Conservation (phyloP, 768 basidiomycete genomes). For the Boletus fagicola region DNA sequence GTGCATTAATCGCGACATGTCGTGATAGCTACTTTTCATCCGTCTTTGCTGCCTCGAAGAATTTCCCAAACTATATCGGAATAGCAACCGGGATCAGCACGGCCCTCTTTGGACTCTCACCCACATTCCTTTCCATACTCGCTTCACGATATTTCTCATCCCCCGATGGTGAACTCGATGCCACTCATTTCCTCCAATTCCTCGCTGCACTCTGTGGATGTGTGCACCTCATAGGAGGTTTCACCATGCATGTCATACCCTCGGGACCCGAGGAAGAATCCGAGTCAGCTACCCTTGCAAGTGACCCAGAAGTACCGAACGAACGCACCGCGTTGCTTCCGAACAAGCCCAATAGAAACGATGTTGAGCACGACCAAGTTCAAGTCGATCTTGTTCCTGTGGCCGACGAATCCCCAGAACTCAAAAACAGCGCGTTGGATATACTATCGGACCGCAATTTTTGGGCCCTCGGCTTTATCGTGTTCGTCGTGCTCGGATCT, state of each 20-base stretch:
- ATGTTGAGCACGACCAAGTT: slow-evolving; percentile 11
- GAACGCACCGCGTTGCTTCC: slow-evolving; percentile 34
- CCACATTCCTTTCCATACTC: slow-evolving; percentile 64
- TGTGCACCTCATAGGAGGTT: slow-evolving; percentile 54
- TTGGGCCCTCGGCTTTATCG: slow-evolving; percentile 58
- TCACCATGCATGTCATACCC: slow-evolving; percentile 37
- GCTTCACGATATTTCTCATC: slow-evolving; percentile 62
- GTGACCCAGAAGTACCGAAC: slow-evolving; percentile 22
- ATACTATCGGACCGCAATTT: slow-evolving; percentile 58
- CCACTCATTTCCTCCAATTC: slow-evolving; percentile 52
- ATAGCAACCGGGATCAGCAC: slow-evolving; percentile 64
- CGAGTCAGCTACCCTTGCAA: background rate
- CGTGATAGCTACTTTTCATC: slow-evolving; percentile 60
- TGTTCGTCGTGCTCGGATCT: slow-evolving; percentile 59
- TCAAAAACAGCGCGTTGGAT: slow-evolving; percentile 34
- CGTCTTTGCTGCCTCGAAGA: slow-evolving; percentile 71
- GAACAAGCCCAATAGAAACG: slow-evolving; percentile 20
- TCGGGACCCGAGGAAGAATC: slow-evolving; percentile 9
- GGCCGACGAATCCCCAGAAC: slow-evolving; percentile 17
- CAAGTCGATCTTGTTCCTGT: slow-evolving; percentile 25
- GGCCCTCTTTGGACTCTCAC: slow-evolving; percentile 80
- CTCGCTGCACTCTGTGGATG: slow-evolving; percentile 52
- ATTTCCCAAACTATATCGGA: slow-evolving; percentile 64
- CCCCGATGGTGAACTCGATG: slow-evolving; percentile 42
- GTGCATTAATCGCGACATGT: background rate